These are phyloP conservation scores for Wickerhamomyces kurtzmanii DNA, from an alignment of 805 yeast species.

Conservation along the genomic window DNA sequence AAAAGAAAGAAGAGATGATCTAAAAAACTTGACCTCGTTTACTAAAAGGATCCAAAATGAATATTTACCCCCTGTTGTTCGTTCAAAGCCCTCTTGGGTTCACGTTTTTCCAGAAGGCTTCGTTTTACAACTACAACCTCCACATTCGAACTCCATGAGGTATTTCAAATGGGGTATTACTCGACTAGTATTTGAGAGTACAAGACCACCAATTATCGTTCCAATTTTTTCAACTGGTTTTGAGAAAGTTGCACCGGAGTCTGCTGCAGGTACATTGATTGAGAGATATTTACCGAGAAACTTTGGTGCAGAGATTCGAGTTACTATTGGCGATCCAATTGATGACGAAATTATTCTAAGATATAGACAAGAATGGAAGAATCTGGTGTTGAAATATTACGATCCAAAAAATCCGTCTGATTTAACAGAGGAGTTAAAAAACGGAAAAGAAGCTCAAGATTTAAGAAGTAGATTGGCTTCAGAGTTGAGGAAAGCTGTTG, in stretches of 20 bases:
- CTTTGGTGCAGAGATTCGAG: constrained; percentile 55
- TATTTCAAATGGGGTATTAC: constrained; percentile 96
- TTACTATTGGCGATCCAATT: constrained; percentile 64
- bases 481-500: constrained; percentile 54
- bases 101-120: constrained; percentile 94
- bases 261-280: constrained; percentile 40
- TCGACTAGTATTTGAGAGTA: constrained; percentile 71
- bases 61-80: constrained; percentile 44
- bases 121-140: constrained; percentile 77
- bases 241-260: constrained; percentile 79
- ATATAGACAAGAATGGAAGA: constrained; percentile 65
- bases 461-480: constrained; percentile 66
- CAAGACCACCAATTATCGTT: constrained; percentile 74
- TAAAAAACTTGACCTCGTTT: constrained; percentile 1
- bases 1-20: constrained; percentile 1
- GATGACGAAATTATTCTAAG: constrained; percentile 46
- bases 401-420: constrained; percentile 45
- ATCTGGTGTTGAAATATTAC: constrained; percentile 42
- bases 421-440: constrained; percentile 48
- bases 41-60: constrained; percentile 11
- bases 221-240: constrained; percentile 85
- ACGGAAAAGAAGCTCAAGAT: constrained; percentile 54
- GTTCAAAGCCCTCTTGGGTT: constrained; percentile 75
- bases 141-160: constrained; percentile 79
- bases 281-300: constrained; percentile 53